A percentile compares a stretch with the other conserved stretches of the same genome.
phyloP scores from a whole-genome alignment of 164 flowering plant species.

The Chimonanthus praecox region DNA sequence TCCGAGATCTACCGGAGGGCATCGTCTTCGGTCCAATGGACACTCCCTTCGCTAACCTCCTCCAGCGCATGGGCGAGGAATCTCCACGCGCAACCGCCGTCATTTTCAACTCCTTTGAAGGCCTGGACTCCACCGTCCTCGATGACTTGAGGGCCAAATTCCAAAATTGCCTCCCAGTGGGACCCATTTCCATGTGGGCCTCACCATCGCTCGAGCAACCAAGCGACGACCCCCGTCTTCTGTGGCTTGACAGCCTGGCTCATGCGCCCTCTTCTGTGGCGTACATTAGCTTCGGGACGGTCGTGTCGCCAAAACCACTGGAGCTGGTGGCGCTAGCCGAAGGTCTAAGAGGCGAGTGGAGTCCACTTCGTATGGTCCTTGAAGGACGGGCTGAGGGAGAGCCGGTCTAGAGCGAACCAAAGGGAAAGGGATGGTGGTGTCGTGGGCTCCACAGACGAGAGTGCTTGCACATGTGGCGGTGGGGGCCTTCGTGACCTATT shows the following conservation, averaged over 20 bases:
- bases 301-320: constrained; percentile 23
- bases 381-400: neutral
- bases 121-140: constrained; percentile 27
- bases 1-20: constrained; percentile 44
- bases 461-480: constrained; percentile 15
- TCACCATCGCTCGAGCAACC: constrained; percentile 9
- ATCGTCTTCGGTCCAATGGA: constrained; percentile 28
- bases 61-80: constrained; percentile 32
- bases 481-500: constrained; percentile 27
- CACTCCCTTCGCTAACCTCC: constrained; percentile 27
- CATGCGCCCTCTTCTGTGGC: constrained; percentile 29
- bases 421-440: constrained; percentile 21
- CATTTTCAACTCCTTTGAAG: constrained; percentile 40
- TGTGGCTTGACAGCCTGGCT: constrained; percentile 37
- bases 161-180: constrained; percentile 33
- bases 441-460: constrained; percentile 29
- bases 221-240: constrained; percentile 29
- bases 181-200: constrained; percentile 27
- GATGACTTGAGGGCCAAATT: constrained; percentile 23
- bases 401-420: constrained; percentile 8
- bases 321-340: constrained; percentile 13
- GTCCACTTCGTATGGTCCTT: constrained; percentile 13
- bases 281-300: constrained; percentile 55
- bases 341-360: too few species aligned
- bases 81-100: constrained; percentile 32